phyloP scores from a whole-genome alignment of 2,329 filamentous ascomycete species.

The Fusarium begoniae region DNA sequence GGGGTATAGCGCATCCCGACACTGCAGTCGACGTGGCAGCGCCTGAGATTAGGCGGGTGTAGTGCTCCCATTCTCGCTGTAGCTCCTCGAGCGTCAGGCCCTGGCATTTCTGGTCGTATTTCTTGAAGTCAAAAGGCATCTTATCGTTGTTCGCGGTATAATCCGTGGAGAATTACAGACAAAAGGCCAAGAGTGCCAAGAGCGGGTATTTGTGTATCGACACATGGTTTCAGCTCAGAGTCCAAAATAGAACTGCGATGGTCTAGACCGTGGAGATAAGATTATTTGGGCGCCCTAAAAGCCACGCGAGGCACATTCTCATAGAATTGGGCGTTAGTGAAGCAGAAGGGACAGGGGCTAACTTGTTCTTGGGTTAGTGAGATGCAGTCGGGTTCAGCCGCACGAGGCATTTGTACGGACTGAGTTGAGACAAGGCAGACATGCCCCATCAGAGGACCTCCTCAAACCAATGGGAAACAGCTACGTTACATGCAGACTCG shows the following conservation, averaged over 20 bases:
- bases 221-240: not conserved
- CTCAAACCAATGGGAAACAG: rapidly evolving
- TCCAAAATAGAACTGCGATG: not conserved
- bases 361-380: not conserved
- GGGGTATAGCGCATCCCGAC: conserved; percentile 50
- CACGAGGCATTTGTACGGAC: not conserved
- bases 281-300: not conserved
- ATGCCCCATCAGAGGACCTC: rapidly evolving
- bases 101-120: conserved; percentile 51
- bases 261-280: not conserved
- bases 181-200: not conserved
- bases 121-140: conserved; percentile 54
- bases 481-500: not conserved
- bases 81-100: conserved; percentile 49
- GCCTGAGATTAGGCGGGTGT: conserved; percentile 52
- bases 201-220: not conserved
- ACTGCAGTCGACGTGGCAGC: conserved; percentile 53
- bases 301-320: conserved; percentile 19
- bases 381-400: conserved; percentile 16
- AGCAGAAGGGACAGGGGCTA: not conserved
- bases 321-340: not conserved
- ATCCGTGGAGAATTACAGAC: rapidly evolving
- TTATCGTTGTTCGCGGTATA: not conserved
- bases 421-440: not conserved
- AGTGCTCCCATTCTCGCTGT: conserved; percentile 54